Percentiles rank a stretch among this genome's conserved stretches.
Evolutionary conservation across 2,329 filamentous ascomycete species (phyloP).

Genomic region (Neofusicoccum parvum): DNA sequence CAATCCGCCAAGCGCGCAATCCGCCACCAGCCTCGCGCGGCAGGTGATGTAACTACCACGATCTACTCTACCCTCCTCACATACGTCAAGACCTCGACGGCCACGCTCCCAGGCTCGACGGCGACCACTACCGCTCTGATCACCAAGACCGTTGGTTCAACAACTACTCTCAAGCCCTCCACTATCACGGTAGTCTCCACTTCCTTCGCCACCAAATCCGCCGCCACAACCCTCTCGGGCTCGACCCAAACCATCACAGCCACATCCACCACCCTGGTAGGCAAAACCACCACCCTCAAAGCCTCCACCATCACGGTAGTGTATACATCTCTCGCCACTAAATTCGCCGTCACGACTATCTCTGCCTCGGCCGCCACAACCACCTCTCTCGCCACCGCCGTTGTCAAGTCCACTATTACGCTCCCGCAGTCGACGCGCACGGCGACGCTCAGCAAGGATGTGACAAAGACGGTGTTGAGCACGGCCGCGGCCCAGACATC

Average conservation of each 20-base stretch:
- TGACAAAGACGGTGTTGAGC: background rate
- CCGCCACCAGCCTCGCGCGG: background rate
- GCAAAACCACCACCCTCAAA: background rate
- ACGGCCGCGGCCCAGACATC: slow-evolving; percentile 26
- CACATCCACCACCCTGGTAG: background rate
- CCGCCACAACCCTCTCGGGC: background rate
- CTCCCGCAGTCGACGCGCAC: background rate
- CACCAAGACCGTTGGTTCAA: slow-evolving; percentile 28
- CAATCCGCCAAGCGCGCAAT: too few species aligned
- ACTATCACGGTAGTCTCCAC: background rate
- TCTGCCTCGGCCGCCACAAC: slow-evolving; percentile 27
- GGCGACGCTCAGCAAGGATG: background rate
- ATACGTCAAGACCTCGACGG: slow-evolving; percentile 27
- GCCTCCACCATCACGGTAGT: background rate
- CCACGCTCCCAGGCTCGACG: slow-evolving; percentile 25
- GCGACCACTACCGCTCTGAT: slow-evolving; percentile 26
- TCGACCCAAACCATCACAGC: background rate
- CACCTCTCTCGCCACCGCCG: slow-evolving; percentile 3
- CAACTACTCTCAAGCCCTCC: slow-evolving; percentile 26
- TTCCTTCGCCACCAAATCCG: slow-evolving; percentile 24
- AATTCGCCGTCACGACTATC: slow-evolving; percentile 26
- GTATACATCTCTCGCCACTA: slow-evolving; percentile 17
- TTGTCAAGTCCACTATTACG: background rate
- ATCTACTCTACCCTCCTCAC: slow-evolving; percentile 30
- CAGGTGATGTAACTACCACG: slow-evolving; percentile 30